These are phyloP conservation scores for Phlebiopsis flavidoalba DNA, from an alignment of 768 basidiomycete genomes.

Conservation along the genomic window DNA sequence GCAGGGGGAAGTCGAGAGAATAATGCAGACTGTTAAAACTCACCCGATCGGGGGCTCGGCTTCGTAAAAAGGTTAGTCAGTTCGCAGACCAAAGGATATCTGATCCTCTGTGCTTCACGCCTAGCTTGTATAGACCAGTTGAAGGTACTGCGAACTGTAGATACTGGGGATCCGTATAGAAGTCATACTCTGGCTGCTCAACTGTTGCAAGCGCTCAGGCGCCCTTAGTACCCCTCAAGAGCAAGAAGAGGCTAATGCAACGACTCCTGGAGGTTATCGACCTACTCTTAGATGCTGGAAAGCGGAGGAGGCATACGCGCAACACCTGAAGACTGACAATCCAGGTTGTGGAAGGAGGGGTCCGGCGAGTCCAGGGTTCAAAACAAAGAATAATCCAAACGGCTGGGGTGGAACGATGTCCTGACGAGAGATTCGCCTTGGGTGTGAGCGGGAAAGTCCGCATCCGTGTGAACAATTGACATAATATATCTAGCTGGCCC, in stretches of 20 bases:
- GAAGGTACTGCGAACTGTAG: slow-evolving; percentile 50
- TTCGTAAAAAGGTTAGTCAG: slow-evolving; percentile 51
- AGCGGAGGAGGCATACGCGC: slow-evolving; percentile 60
- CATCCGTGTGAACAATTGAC: slow-evolving; percentile 4
- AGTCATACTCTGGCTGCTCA: slow-evolving; percentile 48
- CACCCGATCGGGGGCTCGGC: slow-evolving; percentile 48
- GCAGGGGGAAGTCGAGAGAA: slow-evolving; percentile 65
- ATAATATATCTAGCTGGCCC: slow-evolving; percentile 28
- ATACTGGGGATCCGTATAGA: slow-evolving; percentile 53
- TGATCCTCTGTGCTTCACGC: neutral
- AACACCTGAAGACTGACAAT: slow-evolving; percentile 39
- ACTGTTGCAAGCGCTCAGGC: slow-evolving; percentile 34
- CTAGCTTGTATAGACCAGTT: slow-evolving; percentile 49
- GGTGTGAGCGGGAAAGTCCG: slow-evolving; percentile 36
- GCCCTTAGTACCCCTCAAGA: slow-evolving; percentile 28
- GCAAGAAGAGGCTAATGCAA: slow-evolving; percentile 35
- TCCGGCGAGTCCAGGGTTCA: slow-evolving; percentile 20
- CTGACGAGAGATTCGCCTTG: slow-evolving; percentile 45
- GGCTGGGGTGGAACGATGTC: slow-evolving; percentile 51
- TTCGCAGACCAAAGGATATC: neutral
- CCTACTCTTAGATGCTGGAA: slow-evolving; percentile 33
- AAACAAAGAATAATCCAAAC: slow-evolving; percentile 45
- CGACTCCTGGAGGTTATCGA: slow-evolving; percentile 55
- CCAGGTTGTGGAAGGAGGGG: slow-evolving; percentile 33
- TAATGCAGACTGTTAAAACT: slow-evolving; percentile 67